These are phyloP conservation scores for Ophiosphaerella korrae DNA, from an alignment of 2,329 filamentous ascomycete species.

Conservation along the genomic window DNA sequence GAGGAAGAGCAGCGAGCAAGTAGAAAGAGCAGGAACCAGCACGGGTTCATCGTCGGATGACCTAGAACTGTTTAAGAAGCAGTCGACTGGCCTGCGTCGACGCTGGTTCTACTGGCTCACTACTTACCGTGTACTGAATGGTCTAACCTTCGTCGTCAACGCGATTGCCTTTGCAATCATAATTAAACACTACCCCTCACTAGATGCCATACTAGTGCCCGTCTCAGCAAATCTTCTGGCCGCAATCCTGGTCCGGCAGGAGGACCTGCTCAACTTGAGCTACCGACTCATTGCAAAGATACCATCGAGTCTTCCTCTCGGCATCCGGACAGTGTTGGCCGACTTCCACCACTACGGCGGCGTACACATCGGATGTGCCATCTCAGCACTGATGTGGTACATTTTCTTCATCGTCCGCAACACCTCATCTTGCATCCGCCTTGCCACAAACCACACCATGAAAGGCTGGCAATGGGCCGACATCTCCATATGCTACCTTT, in stretches of 20 bases:
- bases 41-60: background rate
- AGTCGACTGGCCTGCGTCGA: conserved; percentile 1
- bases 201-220: conserved; percentile 23
- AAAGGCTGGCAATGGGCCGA: conserved; percentile 25
- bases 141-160: conserved; percentile 14
- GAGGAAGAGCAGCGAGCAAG: no score
- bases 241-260: conserved; percentile 40
- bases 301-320: conserved; percentile 28
- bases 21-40: no score
- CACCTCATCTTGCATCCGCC: conserved; percentile 14
- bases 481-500: conserved; percentile 17
- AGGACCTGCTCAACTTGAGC: conserved; percentile 39
- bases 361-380: conserved; percentile 39
- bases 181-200: background rate
- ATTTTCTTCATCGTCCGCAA: conserved; percentile 46
- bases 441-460: conserved; percentile 4
- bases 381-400: conserved; percentile 50
- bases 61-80: background rate
- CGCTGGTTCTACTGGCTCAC: conserved; percentile 21
- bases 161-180: background rate
- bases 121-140: conserved; percentile 22
- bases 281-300: conserved; percentile 36
- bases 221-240: conserved; percentile 42
- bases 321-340: conserved; percentile 28
- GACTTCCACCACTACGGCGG: conserved; percentile 43